Evolutionary conservation across 2,329 filamentous ascomycete species (phyloP), one percentile per base, ranked within the genome.

Genomic region (Clonostachys chloroleuca): DNA sequence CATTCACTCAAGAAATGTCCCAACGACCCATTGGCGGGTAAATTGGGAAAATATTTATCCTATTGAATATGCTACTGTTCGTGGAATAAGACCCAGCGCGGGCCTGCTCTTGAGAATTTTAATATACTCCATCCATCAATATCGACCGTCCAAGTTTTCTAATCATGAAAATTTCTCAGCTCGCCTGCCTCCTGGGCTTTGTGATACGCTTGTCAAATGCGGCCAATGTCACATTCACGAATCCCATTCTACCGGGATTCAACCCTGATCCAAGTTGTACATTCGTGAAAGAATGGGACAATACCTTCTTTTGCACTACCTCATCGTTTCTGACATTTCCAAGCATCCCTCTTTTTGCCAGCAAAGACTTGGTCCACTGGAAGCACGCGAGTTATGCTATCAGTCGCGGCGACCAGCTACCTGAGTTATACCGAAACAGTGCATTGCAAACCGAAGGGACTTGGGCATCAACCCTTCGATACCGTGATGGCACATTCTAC

Each of bases 331-430:
- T n/a, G 14, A 60, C 65, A 5, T 79, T 78, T 50, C 76, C 76
- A 0, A 75, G 75, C 2, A 59, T 79, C 3, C 75, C 76, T 1
- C 68, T 80, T 34, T 70, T 78, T 55, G 73, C 74, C 6, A 75
- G 69, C 43, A 69, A 65, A 47, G 74, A 80, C 55, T 55, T 81
- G 14, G 52, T 63, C 14, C 67, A 70, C 47, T 81, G 75, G 74
- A 73, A 69, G 47, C 63, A 61, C 37, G 58, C 64, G 4, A 53
- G 51, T 8, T 50, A 55, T 36, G 53, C 45, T 10, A 49, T 53
- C 51, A 66, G 56, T 46, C 65, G 66, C 13, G 58, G 68, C 35
- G 55, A 60, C 4, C 72, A 74, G 52, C 60, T 77, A 4, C 68
- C 69, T 0, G 61, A 61, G 6, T 48, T 65, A 44, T 52, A 52